Evolutionary conservation across 768 basidiomycete species (phyloP).

Genomic region (Leccinum obscurum): DNA sequence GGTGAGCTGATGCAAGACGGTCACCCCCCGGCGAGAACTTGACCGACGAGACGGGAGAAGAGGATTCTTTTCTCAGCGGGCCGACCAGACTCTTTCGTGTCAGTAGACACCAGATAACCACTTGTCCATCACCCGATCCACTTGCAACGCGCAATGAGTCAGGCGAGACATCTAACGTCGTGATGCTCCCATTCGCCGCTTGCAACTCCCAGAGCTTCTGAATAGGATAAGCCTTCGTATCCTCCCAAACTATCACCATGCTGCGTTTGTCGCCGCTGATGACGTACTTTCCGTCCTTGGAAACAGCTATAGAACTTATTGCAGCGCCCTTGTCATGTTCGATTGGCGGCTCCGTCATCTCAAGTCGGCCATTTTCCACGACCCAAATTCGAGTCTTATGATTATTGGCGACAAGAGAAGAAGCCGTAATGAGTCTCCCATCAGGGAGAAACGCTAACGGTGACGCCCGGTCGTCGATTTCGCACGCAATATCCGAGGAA

Average conservation of each 20-base stretch:
- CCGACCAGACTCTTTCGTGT: conserved; percentile 1
- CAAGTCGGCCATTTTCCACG: neutral
- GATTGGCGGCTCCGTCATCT: neutral
- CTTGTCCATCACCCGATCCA: conserved; percentile 4
- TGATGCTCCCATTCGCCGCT: conserved; percentile 2
- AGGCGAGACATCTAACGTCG: conserved; percentile 9
- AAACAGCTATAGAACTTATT: conserved; percentile 2
- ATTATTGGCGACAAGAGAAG: neutral
- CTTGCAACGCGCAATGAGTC: conserved; percentile 7
- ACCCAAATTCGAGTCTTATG: neutral
- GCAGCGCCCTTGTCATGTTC: neutral
- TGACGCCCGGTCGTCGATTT: neutral
- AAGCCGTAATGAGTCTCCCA: neutral
- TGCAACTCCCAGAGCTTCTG: neutral
- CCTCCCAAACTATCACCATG: conserved; percentile 12
- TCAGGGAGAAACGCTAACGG: conserved; percentile 4
- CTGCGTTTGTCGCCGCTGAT: conserved; percentile 9
- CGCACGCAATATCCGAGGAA: neutral
- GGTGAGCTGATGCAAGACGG: conserved; percentile 10
- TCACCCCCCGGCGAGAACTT: conserved; percentile 19
- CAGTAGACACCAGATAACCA: conserved; percentile 6
- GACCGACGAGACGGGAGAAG: conserved; percentile 11
- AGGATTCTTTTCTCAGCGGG: conserved; percentile 2
- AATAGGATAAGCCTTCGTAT: neutral
- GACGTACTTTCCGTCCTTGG: conserved; percentile 11